Conservation (phyloP, 805 yeast genomes). For the Metschnikowia vanudenii region DNA sequence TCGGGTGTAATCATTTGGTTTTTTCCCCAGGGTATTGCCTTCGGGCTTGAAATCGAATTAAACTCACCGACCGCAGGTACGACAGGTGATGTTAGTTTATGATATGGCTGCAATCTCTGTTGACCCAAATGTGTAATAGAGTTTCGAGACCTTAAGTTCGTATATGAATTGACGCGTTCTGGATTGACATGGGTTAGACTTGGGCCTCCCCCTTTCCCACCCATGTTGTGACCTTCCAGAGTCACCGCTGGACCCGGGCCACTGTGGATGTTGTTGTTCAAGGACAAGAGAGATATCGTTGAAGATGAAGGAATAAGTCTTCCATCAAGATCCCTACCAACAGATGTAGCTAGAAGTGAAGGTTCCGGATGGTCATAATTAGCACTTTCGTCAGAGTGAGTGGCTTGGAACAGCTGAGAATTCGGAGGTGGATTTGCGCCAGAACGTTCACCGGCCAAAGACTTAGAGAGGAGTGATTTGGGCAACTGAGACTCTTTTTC, state of each 20-base stretch:
- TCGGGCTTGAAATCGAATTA: conserved; percentile 20
- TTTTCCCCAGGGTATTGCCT: conserved; percentile 30
- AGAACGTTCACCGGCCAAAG: conserved; percentile 26
- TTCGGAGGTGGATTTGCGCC: conserved; percentile 2
- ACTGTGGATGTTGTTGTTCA: conserved; percentile 23
- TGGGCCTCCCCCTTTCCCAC: conserved; percentile 4
- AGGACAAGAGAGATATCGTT: conserved; percentile 39
- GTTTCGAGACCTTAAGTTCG: conserved; percentile 19
- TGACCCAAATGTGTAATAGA: conserved; percentile 27
- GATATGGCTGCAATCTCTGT: conserved; percentile 39
- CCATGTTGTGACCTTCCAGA: background rate
- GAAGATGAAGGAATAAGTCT: conserved; percentile 43
- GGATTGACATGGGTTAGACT: conserved; percentile 7
- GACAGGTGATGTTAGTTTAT: conserved; percentile 26
- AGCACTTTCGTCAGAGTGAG: conserved; percentile 18
- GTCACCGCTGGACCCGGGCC: background rate
- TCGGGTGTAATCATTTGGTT: conserved; percentile 37
- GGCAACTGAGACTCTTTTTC: conserved; percentile 12
- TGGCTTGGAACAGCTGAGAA: conserved; percentile 4
- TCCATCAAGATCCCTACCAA: conserved; percentile 41
- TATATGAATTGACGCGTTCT: conserved; percentile 20
- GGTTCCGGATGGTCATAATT: conserved; percentile 46
- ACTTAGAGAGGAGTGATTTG: conserved; percentile 27
- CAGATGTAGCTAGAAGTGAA: conserved; percentile 41
- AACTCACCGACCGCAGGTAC: conserved; percentile 14